A percentile compares a stretch with the other conserved stretches of the same genome.
These are phyloP conservation scores for Ramaria sp. DNA, from an alignment of 768 basidiomycete species.

Conservation along the genomic window DNA sequence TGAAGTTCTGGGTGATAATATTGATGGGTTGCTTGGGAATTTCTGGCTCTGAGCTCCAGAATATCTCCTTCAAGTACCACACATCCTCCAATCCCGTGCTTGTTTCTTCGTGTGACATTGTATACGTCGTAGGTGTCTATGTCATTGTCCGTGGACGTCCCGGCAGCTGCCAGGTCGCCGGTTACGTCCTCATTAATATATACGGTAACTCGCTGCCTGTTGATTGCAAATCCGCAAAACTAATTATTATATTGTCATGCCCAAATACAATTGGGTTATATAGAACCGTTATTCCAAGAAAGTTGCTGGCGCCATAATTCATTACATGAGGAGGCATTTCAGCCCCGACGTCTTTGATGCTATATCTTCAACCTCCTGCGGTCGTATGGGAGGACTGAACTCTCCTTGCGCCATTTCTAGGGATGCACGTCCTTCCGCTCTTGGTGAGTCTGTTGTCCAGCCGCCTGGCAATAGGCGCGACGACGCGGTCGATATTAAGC, in stretches of 20 bases:
- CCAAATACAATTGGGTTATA: background rate
- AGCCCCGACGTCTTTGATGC: background rate
- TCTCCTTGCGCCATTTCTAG: conserved; percentile 41
- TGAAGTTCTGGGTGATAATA: conserved; percentile 77
- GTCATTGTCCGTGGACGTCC: background rate
- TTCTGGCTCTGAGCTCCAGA: conserved; percentile 28
- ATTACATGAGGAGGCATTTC: conserved; percentile 1
- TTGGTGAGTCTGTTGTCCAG: conserved; percentile 32
- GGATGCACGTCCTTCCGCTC: conserved; percentile 34
- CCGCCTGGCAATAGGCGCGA: conserved; percentile 48
- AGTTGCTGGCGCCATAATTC: background rate
- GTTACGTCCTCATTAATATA: no score
- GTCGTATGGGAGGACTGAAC: conserved; percentile 20
- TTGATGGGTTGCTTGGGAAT: conserved; percentile 28
- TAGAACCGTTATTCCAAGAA: background rate
- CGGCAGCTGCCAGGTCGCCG: no score
- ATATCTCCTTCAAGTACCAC: conserved; percentile 68
- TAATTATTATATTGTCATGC: background rate
- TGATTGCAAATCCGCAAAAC: no score
- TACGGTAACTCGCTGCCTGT: no score
- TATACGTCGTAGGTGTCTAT: background rate
- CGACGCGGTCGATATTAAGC: conserved; percentile 45
- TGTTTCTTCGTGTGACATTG: conserved; percentile 20
- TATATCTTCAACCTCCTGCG: background rate
- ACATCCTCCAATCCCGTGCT: conserved; percentile 36